A percentile compares a stretch with the other conserved stretches of the same genome.
These are phyloP conservation scores for Millerozyma acaciae DNA, from an alignment of 805 yeast species.

Conservation along the genomic window DNA sequence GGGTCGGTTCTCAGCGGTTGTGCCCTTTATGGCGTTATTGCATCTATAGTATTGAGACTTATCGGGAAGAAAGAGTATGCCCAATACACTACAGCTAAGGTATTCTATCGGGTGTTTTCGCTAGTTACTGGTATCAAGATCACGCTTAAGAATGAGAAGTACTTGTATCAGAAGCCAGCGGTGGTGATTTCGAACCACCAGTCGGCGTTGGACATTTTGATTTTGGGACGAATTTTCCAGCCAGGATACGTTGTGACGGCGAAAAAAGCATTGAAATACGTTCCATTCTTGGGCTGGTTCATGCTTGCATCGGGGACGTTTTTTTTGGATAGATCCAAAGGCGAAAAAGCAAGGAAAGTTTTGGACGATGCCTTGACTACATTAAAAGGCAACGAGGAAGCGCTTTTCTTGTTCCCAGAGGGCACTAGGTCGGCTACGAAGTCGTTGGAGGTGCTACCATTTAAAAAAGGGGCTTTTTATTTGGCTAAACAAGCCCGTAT, in stretches of 20 bases:
- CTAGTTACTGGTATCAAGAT: slow-evolving; percentile 65
- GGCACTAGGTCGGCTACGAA: slow-evolving; percentile 87
- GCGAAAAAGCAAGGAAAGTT: slow-evolving; percentile 70
- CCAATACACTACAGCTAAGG: slow-evolving; percentile 87
- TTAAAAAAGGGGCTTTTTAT: slow-evolving; percentile 98
- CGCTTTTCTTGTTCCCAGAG: slow-evolving; percentile 90
- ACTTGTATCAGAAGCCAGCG: slow-evolving; percentile 60
- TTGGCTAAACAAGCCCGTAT: slow-evolving; percentile 89
- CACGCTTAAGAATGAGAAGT: slow-evolving; percentile 62
- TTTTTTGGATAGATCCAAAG: slow-evolving; percentile 79
- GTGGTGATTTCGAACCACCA: slow-evolving; percentile 87
- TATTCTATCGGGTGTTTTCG: slow-evolving; percentile 63
- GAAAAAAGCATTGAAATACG: slow-evolving; percentile 73
- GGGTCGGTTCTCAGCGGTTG: slow-evolving; percentile 51
- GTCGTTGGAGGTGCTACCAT: slow-evolving; percentile 70
- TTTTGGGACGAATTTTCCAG: slow-evolving; percentile 83
- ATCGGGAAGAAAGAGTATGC: slow-evolving; percentile 75
- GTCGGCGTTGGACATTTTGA: slow-evolving; percentile 76
- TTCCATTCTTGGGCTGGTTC: slow-evolving; percentile 96
- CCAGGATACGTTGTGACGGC: slow-evolving; percentile 90
- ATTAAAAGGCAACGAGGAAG: slow-evolving; percentile 62
- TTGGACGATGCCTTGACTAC: slow-evolving; percentile 64
- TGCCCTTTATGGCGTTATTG: slow-evolving; percentile 73
- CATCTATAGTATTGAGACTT: slow-evolving; percentile 62
- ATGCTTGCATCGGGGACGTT: slow-evolving; percentile 89